Base-by-base conservation (phyloP, 192 early-diverging fungal genomes). In the Neocallimastix lanati region DNA sequence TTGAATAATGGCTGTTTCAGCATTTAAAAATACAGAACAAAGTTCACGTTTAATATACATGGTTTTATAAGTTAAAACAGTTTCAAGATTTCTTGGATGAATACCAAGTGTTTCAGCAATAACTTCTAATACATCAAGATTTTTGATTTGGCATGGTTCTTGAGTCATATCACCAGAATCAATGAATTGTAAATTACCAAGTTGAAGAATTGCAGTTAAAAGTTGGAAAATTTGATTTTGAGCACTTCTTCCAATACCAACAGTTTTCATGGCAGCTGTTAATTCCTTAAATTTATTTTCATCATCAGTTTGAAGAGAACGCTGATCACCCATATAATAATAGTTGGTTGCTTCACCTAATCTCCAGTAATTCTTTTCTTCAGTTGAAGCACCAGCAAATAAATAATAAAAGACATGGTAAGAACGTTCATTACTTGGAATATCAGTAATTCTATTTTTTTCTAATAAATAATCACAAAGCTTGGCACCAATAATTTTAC, bases 381-480 rank as follows among this genome's bases (percentile, higher is more conserved):
- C 93, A 25, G 84, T 79, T 28, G 91, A 87, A 1, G 88, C 87
- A n/a, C 96, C 98, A 30, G 94, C 92, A 12, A 97, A 88, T 29
- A 99, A 85, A 81, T 95, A 93, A 86, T 99, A 96, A 83, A 99
- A 96, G 33, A 97, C 92, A 82, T 98, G 94, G 86, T 96, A 99
- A 84, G 90, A 94, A 79, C 93, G 89, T 79, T 96, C 95, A 50
- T 18, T 18, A 21, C 16, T 13, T 50, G 40, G 40, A 1, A 50
- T 50, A 50, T 50, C 40, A 50, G 91, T 87, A 33, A 98, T 90
- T 11, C 96, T 91, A 50, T 83, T 84, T 83, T 95, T 94, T 79
- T 98, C 96, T 29, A 98, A 85, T 80, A 96, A 87, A 82, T 95
- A 96, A 29, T 85, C 12, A 87, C 81, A 86, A 80, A 91, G 87